These are phyloP conservation scores for Schwanniomyces etchellsii DNA, from an alignment of 1,139 yeast genomes.

Conservation along the genomic window DNA sequence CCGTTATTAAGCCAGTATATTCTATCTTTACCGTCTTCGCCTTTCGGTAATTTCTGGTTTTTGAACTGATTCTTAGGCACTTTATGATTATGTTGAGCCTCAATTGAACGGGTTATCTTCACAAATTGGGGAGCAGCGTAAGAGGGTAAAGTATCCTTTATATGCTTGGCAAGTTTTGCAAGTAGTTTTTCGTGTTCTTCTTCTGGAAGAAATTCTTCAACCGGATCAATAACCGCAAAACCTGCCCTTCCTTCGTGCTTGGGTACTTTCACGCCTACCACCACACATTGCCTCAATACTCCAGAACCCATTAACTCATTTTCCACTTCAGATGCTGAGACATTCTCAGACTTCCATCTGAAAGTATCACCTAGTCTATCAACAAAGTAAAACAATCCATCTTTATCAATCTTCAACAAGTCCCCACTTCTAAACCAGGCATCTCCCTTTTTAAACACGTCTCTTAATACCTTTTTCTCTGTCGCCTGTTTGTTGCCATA, in stretches of 20 bases:
- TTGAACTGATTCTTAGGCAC: slow-evolving; percentile 74
- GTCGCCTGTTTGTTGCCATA: slow-evolving; percentile 78
- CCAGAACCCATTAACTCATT: slow-evolving; percentile 56
- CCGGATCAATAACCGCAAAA: slow-evolving; percentile 66
- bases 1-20: slow-evolving; percentile 67
- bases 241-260: slow-evolving; percentile 96
- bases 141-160: slow-evolving; percentile 57
- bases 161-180: slow-evolving; percentile 26
- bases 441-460: slow-evolving; percentile 82
- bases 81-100: slow-evolving; percentile 79
- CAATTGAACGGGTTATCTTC: slow-evolving; percentile 58
- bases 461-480: slow-evolving; percentile 60
- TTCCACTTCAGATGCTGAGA: slow-evolving; percentile 90
- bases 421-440: slow-evolving; percentile 93
- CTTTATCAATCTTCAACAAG: slow-evolving; percentile 61
- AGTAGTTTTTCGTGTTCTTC: slow-evolving; percentile 23
- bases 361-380: slow-evolving; percentile 95
- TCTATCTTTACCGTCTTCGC: slow-evolving; percentile 51
- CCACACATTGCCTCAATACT: slow-evolving; percentile 63
- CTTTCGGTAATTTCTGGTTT: slow-evolving; percentile 72
- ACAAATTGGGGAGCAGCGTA: slow-evolving; percentile 86
- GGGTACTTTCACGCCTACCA: slow-evolving; percentile 85
- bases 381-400: slow-evolving; percentile 75
- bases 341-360: slow-evolving; percentile 97
- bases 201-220: slow-evolving; percentile 23